These are phyloP conservation scores for Coniella vitis DNA, from an alignment of 2,329 filamentous ascomycete genomes.

Conservation along the genomic window DNA sequence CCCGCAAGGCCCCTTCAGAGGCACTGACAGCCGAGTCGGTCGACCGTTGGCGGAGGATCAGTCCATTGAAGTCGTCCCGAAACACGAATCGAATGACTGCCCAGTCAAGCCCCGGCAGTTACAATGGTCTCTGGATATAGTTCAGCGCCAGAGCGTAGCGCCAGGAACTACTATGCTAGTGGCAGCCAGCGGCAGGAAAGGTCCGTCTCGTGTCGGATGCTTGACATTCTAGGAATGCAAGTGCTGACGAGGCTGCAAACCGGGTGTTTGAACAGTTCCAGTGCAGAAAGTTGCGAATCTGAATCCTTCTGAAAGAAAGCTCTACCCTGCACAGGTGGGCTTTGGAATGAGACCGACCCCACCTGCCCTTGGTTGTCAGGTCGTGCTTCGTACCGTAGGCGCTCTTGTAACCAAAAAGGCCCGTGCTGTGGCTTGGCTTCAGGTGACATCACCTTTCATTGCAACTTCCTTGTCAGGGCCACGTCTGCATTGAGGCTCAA, in stretches of 20 bases:
- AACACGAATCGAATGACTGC: slow-evolving; percentile 14
- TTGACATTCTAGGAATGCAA: too few relatives aligned
- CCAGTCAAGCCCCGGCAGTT: slow-evolving; percentile 1
- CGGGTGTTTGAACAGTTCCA: neutral
- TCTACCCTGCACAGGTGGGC: neutral
- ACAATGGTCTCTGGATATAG: neutral
- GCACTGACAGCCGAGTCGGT: neutral
- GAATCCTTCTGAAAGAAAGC: neutral
- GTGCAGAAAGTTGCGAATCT: too few relatives aligned
- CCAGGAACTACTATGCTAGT: neutral
- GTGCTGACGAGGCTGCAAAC: too few relatives aligned
- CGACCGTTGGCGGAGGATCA: slow-evolving; percentile 12
- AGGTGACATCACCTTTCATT: neutral
- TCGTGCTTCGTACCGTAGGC: too few relatives aligned
- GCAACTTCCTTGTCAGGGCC: neutral
- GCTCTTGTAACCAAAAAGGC: too few relatives aligned
- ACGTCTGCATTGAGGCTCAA: neutral
- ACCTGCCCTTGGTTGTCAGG: too few relatives aligned
- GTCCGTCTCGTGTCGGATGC: too few relatives aligned
- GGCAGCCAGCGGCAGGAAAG: neutral
- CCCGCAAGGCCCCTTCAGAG: neutral
- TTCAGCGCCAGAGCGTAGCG: neutral
- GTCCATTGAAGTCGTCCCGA: slow-evolving; percentile 13
- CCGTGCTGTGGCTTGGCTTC: neutral
- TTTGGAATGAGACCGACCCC: neutral